Evolutionary conservation across 306 rosid genomes (phyloP).

Genomic region (Lablab purpureus): DNA sequence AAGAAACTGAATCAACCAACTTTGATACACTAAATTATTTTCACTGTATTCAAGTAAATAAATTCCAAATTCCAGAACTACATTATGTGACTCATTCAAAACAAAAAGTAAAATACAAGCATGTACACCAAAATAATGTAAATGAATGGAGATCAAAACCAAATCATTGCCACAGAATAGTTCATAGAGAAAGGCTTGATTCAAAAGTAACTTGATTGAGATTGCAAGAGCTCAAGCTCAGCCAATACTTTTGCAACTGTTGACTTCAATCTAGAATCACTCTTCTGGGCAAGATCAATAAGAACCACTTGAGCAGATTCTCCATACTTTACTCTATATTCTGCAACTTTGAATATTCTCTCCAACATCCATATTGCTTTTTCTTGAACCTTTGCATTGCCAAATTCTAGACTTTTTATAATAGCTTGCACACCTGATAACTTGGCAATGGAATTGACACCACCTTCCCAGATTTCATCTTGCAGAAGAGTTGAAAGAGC

Average conservation of each 20-base stretch:
- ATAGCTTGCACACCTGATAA: slow-evolving; percentile 66
- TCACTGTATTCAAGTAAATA: slow-evolving; percentile 23
- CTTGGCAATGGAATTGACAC: slow-evolving; percentile 70
- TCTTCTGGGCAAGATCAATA: slow-evolving; percentile 78
- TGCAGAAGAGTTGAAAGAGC: slow-evolving; percentile 80
- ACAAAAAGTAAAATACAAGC: slow-evolving; percentile 27
- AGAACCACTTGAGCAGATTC: slow-evolving; percentile 81
- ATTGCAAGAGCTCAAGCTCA: slow-evolving; percentile 74
- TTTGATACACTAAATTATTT: slow-evolving; percentile 1
- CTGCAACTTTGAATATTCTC: slow-evolving; percentile 75
- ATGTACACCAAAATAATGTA: slow-evolving; percentile 45
- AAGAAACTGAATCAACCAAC: slow-evolving; percentile 24
- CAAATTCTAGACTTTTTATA: slow-evolving; percentile 62
- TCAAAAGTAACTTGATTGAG: slow-evolving; percentile 82
- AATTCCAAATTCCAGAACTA: slow-evolving; percentile 30
- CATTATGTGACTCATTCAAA: slow-evolving; percentile 5
- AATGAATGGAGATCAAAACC: slow-evolving; percentile 45
- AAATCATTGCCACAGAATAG: slow-evolving; percentile 35
- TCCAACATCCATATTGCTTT: slow-evolving; percentile 86
- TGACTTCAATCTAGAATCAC: slow-evolving; percentile 79
- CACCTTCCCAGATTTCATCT: slow-evolving; percentile 82
- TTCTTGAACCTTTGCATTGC: slow-evolving; percentile 71
- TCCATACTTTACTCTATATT: slow-evolving; percentile 65
- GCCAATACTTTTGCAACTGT: slow-evolving; percentile 75
- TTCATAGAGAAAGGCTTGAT: slow-evolving; percentile 32